phyloP scores from a whole-genome alignment of 139 green algal genomes.

The Coelastrella sp. region DNA sequence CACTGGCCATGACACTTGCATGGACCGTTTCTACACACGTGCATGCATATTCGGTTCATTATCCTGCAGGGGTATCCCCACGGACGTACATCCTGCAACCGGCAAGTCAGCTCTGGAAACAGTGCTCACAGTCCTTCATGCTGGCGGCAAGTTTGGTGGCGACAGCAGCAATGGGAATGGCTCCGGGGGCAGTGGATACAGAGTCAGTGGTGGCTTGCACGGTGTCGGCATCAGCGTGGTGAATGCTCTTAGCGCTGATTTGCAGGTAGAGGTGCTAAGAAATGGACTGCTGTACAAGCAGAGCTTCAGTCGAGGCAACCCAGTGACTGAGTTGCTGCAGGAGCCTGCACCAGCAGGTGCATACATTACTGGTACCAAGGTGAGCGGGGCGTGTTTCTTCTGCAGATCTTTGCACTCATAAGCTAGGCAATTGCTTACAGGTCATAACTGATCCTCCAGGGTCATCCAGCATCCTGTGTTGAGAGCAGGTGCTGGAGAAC shows the following conservation, averaged over 20 bases:
- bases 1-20: too few species aligned
- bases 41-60: neutral
- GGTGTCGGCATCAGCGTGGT: conserved; percentile 97
- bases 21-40: too few species aligned
- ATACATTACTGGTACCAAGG: conserved; percentile 36
- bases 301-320: conserved; percentile 74
- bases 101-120: conserved; percentile 83
- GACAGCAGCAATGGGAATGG: conserved; percentile 59
- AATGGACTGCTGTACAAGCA: conserved; percentile 75
- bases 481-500: too few species aligned
- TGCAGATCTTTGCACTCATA: too few species aligned
- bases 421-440: too few species aligned
- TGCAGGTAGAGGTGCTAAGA: conserved; percentile 66
- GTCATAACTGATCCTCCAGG: too few species aligned
- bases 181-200: conserved; percentile 69
- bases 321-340: conserved; percentile 37
- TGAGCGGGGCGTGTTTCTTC: neutral
- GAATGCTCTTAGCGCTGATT: conserved; percentile 91
- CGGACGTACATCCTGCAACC: conserved; percentile 89
- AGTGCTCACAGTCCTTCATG: conserved; percentile 96
- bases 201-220: conserved; percentile 93
- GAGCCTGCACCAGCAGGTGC: conserved; percentile 17
- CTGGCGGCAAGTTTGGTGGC: conserved; percentile 98
- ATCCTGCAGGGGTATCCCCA: conserved; percentile 83
- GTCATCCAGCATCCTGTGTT: too few species aligned